Base-by-base conservation (phyloP, 345 rosid species). In the Ceriops decandra region DNA sequence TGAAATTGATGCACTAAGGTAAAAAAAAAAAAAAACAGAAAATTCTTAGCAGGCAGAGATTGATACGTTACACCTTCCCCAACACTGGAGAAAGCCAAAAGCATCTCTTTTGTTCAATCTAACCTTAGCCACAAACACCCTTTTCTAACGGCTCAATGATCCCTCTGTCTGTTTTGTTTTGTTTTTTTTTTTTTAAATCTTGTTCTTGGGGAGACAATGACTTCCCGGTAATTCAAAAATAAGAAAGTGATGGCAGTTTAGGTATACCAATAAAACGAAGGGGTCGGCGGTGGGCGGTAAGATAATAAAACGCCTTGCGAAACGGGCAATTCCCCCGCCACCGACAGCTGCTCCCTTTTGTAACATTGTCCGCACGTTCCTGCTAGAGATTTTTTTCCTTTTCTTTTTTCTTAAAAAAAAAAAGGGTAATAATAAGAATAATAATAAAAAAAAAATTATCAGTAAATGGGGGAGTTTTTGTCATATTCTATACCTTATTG, bases 281-380 rank as follows among this genome's bases (percentile, higher is more conserved):
- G 5, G 19, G 36, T 42, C 19, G 49, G 17, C 49, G 19, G 49
- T 15, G 5, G 49, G 42, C 42, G 7, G 42, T 1, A 35, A 1
- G 1, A 13, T 11, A 3, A 1, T 42, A 42, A 42, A 42, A 10
- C 10, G 1, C 13, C 0, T 13, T 16, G 16, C 11, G 42, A 7
- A 52, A 83, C 87, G 70, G 81, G 85, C 9, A 15, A 60, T 49
- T 4, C 64, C 16, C 67, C 0, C 26, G 26, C 67, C 74, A 82
- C 86, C 82, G 82, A 80, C 83, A 77, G 33, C 63, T 70, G 57
- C 22, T 16, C 19, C 67, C 69, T 71, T 71, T 75, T 68, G 80
- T 73, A 36, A 64, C 64, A 27, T 2, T 11, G 2, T 31, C 68
- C 35, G 61, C 62, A 33, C 61, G 1, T 42, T 17, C 49, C 49